A percentile compares a stretch with the other conserved stretches of the same genome.
Conservation (phyloP, 345 rosid species). For the Orychophragmus violaceus region DNA sequence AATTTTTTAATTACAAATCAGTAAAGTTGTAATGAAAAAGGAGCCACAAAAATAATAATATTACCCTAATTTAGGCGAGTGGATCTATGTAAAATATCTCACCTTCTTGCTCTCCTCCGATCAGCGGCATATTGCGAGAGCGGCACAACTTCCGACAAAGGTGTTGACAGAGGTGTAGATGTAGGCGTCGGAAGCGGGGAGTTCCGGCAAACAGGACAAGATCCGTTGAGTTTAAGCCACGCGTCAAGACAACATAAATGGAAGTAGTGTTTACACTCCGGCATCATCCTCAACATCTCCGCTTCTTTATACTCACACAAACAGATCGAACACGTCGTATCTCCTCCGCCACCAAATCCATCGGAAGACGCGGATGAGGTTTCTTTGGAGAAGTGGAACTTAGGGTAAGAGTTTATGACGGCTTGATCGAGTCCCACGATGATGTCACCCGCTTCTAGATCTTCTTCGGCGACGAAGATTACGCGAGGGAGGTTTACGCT, state of each 20-base stretch:
- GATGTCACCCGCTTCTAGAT: slow-evolving; percentile 33
- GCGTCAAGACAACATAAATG: slow-evolving; percentile 79
- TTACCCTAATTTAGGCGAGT: slow-evolving; percentile 26
- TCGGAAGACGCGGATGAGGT: slow-evolving; percentile 16
- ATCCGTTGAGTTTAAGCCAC: slow-evolving; percentile 96
- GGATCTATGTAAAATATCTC: slow-evolving; percentile 16
- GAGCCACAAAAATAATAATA: slow-evolving; percentile 12
- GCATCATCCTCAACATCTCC: slow-evolving; percentile 99
- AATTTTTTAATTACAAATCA: slow-evolving; percentile 27
- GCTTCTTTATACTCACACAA: slow-evolving; percentile 78
- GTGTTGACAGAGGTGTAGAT: slow-evolving; percentile 84
- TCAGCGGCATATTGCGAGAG: slow-evolving; percentile 86
- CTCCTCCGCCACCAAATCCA: slow-evolving; percentile 12
- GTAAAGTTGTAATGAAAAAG: slow-evolving; percentile 18
- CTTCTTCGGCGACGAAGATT: slow-evolving; percentile 80
- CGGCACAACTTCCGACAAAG: slow-evolving; percentile 91
- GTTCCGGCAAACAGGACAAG: slow-evolving; percentile 98
- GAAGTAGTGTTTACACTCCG: slow-evolving; percentile 87
- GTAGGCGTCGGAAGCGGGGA: slow-evolving; percentile 73
- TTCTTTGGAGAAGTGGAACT: slow-evolving; percentile 53
- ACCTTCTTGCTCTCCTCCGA: slow-evolving; percentile 58
- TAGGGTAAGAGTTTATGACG: slow-evolving; percentile 91
- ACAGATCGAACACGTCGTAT: slow-evolving; percentile 84
- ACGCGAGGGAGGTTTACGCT: slow-evolving; percentile 77
- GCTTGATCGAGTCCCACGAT: slow-evolving; percentile 66